These are phyloP conservation scores for Kazachstania kunashirensis DNA, from an alignment of 805 yeast species.

Conservation along the genomic window DNA sequence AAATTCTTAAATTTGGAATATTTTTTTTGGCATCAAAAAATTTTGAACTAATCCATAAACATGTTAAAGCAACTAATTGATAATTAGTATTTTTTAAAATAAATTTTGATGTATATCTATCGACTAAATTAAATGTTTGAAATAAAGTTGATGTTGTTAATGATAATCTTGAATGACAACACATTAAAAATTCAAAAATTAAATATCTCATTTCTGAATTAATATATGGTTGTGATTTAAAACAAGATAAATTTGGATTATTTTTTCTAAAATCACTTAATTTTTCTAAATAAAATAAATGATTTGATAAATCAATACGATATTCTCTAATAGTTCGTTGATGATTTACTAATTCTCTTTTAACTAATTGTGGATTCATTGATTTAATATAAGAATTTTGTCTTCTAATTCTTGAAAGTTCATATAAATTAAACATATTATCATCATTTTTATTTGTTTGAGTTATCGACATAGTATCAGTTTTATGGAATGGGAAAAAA, in stretches of 20 bases:
- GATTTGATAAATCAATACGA: conserved; percentile 2
- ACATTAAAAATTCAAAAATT: conserved; percentile 72
- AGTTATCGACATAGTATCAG: no score
- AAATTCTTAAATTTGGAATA: conserved; percentile 44
- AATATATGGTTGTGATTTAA: conserved; percentile 34
- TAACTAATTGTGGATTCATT: conserved; percentile 28
- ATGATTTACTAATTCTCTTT: conserved; percentile 42
- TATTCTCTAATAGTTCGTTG: conserved; percentile 37
- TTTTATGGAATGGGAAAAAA: no score
- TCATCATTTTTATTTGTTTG: no score
- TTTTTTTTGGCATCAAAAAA: conserved; percentile 57
- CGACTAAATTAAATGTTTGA: conserved; percentile 62
- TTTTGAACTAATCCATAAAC: conserved; percentile 88
- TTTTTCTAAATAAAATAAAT: neutral
- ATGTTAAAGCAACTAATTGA: conserved; percentile 76
- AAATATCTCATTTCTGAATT: conserved; percentile 54
- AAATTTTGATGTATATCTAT: conserved; percentile 76
- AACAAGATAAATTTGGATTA: conserved; percentile 16
- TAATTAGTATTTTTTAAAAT: conserved; percentile 72
- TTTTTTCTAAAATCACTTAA: neutral
- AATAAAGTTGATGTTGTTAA: conserved; percentile 57
- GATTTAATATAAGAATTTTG: conserved; percentile 11
- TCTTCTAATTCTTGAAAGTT: conserved; percentile 11
- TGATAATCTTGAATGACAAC: conserved; percentile 52
- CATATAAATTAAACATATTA: neutral